Conservation (phyloP, 202 grass and related monocot species). For the Cymbopogon flexuosus region DNA sequence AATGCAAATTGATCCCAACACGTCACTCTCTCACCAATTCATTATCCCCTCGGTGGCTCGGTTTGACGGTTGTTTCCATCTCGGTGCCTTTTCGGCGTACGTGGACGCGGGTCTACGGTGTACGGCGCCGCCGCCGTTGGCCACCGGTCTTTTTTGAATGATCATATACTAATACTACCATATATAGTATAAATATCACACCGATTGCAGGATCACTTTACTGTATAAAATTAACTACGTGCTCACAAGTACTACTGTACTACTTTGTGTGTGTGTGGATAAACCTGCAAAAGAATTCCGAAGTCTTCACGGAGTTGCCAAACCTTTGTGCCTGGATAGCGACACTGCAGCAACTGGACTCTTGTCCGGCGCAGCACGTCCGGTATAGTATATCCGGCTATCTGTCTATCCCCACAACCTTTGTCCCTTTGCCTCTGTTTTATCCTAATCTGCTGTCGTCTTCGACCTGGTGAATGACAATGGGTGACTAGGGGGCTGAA, state of each 20-base stretch:
- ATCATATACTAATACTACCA: too few relatives aligned
- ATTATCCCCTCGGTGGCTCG: not conserved
- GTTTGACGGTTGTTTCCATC: not conserved
- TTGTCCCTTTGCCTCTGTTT: not conserved
- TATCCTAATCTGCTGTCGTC: not conserved
- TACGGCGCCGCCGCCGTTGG: not conserved
- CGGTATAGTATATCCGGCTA: not conserved
- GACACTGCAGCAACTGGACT: not conserved
- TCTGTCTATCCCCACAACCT: not conserved
- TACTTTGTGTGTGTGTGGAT: too few relatives aligned
- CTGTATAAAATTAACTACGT: too few relatives aligned
- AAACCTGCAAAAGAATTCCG: not conserved
- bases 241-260: too few relatives aligned
- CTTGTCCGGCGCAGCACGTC: not conserved
- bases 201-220: too few relatives aligned
- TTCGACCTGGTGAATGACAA: not conserved
- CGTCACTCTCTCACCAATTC: not conserved
- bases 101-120: too few relatives aligned
- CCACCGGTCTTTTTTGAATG: not conserved
- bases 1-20: not conserved
- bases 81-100: not conserved
- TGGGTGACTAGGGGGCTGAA: not conserved
- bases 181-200: too few relatives aligned
- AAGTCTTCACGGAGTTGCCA: not conserved
- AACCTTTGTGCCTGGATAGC: not conserved